Base-by-base conservation (phyloP, 164 flowering plant species). In the Liriodendron chinense region DNA sequence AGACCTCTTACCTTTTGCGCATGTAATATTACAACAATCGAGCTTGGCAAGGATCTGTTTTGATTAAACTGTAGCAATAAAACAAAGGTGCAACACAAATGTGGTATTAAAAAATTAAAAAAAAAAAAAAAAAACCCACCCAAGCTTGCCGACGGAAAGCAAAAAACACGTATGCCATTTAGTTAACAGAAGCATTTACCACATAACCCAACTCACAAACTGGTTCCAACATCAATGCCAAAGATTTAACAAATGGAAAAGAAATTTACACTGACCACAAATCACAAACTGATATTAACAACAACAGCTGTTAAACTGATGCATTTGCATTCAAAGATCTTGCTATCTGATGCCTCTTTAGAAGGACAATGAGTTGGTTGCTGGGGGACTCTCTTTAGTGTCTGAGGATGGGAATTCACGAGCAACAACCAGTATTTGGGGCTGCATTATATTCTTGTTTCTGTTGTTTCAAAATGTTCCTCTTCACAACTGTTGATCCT, bases 401-500 rank as follows among this genome's bases (percentile, higher is more conserved):
- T 14, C 69, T 24, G 43, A 13, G 21, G 59, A 3, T 10, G 20
- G 12, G n/a, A 2, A 14, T 64, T 77, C 76, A 85, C n/a, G 88
- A 82, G 80, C 94, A 90, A 79, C 97, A 89, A 65, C 89, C 81
- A n/a, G 79, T 75, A 9, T 74, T 64, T 3, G 79, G 79, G 34
- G 79, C 65, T 23, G 74, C 77, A 34, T 73, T 77, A 49, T 75
- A 34, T 43, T 68, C 85, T 78, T 86, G 86, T 78, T 83, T 84
- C 75, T 86, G 87, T 57, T 86, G 87, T 57, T 83, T 84, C 84
- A 88, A 77, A 75, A 75, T 88, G 43, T 89, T 90, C 69, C 81
- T 85, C 84, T 86, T 93, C 77, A 80, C 89, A 9, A 79, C 83
- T 7, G 78, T 79, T 18, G 95, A 93, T 82, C 98, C 98, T 76